Evolutionary conservation across 2,329 filamentous ascomycete species (phyloP), one percentile per base, ranked within the genome.

Genomic region (Blumeria graminis): DNA sequence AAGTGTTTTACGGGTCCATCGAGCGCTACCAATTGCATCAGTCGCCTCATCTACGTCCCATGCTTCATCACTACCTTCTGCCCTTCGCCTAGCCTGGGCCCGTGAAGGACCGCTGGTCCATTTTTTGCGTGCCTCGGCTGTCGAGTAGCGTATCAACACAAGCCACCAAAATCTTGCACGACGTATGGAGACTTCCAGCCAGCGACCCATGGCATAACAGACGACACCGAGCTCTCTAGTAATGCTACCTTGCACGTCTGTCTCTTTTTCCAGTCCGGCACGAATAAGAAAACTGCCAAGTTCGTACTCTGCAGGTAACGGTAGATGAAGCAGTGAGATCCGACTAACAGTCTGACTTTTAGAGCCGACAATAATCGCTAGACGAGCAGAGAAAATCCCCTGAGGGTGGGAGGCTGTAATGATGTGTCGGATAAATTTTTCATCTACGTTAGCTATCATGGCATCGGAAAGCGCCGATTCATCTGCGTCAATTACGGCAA

Each of bases 191-290:
- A 81, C 66, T 2, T 80, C 76, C 59, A 80, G 73, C 77, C 82
- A 86, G 55, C 82, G 78, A 11, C 74, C 74, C 72, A 86, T 78
- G 0, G 80, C 81, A 80, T 81, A 86, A 4, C 74, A 74, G 0
- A 82, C 63, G 6, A 80, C 72, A 18, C 74, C 74, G 0, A 84
- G 66, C 58, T 86, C 82, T 38, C 71, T 71, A 7, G 71, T 69
- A 59, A 77, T 68, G 0, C 71, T 71, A n/a, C 71, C 71, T 36
- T 68, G 69, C 65, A 65, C 58, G 61, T 63, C 58, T 61, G 68
- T 58, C 61, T 63, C 35, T 18, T 35, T 66, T 22, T 14, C 45
- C 13, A 2, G 18, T 8, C 16, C 33, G 18, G 8, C 14, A 59
- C 68, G 13, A 48, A 62, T 57, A 0, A 69, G 58, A 9, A 78